Base-by-base conservation (phyloP, 495 filamentous ascomycete genomes). In the Aspergillus sclerotioniger region DNA sequence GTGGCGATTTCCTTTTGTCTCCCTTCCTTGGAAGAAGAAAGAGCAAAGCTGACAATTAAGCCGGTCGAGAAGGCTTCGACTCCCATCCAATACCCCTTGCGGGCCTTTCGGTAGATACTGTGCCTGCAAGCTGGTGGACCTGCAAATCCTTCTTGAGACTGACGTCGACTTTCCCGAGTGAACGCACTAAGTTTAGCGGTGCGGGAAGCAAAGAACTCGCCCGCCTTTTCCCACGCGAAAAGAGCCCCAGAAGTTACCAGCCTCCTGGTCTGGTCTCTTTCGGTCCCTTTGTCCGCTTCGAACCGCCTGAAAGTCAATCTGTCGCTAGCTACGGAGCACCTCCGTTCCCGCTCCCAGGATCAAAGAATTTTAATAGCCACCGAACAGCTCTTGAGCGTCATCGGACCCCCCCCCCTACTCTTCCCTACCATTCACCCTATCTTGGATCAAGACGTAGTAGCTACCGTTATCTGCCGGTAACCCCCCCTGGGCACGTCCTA, bases 191-290 rank as follows among this genome's bases (percentile, higher is more conserved):
- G 16, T 59, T 67, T 57, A 63, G 61, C 49, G 54, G 58, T 58
- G 49, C 54, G 48, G 58, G 56, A 54, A 59, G 46, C 52, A 58
- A 58, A 55, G 52, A 63, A 54, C 39, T 57, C 55, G 58, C 64
- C 63, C 41, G 53, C 58, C 37, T 57, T 60, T 59, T 61, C 54
- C 60, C 56, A 63, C 59, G 55, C 60, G 51, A 60, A 62, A 61
- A 51, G 12, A 37, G 58, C 61, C 60, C 65, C 65, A 62, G 59
- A 58, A 62, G 60, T 55, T 67, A 63, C 62, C 66, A 61, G 59
- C 59, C 61, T 59, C 63, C 56, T 62, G 59, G 66, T 60, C 61
- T 51, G 46, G 54, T 50, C 48, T 49, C 51, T 50, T 43, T 49
- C 51, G 50, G 54, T 60, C 35, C 45, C 47, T 57, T 58, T 61